Base-by-base conservation (phyloP, 2,329 filamentous ascomycete species). In the Hymenoscyphus fructigenus region DNA sequence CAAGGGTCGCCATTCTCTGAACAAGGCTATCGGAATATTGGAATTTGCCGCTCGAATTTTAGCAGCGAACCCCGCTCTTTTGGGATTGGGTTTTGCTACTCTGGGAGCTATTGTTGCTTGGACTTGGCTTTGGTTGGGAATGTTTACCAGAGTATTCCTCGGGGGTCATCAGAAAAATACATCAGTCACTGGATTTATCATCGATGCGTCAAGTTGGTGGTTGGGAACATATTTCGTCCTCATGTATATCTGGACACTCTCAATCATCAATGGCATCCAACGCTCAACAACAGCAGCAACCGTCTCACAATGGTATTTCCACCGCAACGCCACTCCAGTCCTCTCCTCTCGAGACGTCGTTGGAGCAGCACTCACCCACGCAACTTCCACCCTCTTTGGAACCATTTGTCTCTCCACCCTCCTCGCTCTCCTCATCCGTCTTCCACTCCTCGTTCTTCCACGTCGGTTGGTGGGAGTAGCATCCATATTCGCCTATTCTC, bases 231-330 rank as follows among this genome's bases (percentile, higher is more conserved):
- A 89, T 76, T 99, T 97, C 79, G 87, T 97, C 70, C 80, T 98
- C 65, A 90, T 97, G 81, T 98, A 97, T 78, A 88, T 98, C 71
- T 99, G 95, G 95, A 95, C 93, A 0, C 82, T 97, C 53, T 91
- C 91, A 2, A 87, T 98, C 64, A 88, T 96, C 75, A 90, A 92
- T 64, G 93, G 92, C 20, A 85, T 98, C 26, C 94, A 99, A 76
- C 89, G 95, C 65, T 89, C 92, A 26, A 95, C 93, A 17, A 97
- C 94, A 15, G 94, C 93, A 28, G 95, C 95, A 12, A 97, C 94
- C 0, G 94, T 98, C 28, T 96, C 92, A 50, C 95, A 99, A 78
- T 99, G 95, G 95, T 99, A 99, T 78, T 99, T 98, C 78, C 94
- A 98, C 78, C 92, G 95, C 68, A 91, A 96, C 72, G 88, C 88